These are phyloP conservation scores for Populus hybrid DNA, from an alignment of 441 rosid genomes.

Conservation along the genomic window DNA sequence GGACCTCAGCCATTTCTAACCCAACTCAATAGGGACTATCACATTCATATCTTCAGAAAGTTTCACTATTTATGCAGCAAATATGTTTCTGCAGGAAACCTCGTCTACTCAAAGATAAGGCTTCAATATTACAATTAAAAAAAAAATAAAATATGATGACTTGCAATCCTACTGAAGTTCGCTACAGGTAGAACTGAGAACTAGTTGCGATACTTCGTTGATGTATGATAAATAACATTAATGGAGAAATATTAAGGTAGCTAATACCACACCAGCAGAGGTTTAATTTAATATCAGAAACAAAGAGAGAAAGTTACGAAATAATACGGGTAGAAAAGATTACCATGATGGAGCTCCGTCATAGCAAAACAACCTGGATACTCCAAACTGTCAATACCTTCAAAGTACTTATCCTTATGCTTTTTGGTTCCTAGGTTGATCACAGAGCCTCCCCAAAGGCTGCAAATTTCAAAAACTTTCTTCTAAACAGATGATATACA, in stretches of 20 bases:
- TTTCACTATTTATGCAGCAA: not conserved
- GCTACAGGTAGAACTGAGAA: not conserved
- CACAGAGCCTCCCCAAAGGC: constrained; percentile 99
- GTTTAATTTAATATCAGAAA: not conserved
- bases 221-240: not conserved
- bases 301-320: not conserved
- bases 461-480: constrained; percentile 27
- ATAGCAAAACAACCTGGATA: constrained; percentile 97
- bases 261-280: not conserved
- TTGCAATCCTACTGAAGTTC: not conserved
- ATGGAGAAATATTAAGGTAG: not conserved
- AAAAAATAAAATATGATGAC: not conserved
- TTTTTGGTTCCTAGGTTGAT: constrained; percentile 90
- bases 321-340: constrained; percentile 8
- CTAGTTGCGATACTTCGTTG: not conserved
- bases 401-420: constrained; percentile 82
- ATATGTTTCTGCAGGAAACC: not conserved
- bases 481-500: not conserved
- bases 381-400: constrained; percentile 77
- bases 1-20: not conserved
- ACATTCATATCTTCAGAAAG: not conserved
- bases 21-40: not conserved
- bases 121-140: not conserved
- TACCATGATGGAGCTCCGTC: constrained; percentile 99
- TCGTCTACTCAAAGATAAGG: constrained; percentile 10